Conservation (phyloP, 2,329 filamentous ascomycete genomes). For the Colletotrichum noveboracense region DNA sequence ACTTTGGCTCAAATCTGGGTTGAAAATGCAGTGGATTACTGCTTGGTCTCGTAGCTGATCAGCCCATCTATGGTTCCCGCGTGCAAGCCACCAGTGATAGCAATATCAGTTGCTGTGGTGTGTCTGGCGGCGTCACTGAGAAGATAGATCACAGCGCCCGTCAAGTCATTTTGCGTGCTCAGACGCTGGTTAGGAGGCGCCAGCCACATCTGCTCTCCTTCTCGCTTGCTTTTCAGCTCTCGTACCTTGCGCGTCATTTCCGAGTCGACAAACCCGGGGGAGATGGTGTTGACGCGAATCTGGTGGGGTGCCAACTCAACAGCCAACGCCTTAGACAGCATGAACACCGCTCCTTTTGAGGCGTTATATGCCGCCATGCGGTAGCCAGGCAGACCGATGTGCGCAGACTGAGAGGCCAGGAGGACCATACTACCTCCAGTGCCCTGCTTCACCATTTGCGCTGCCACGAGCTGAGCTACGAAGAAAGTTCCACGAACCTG, state of each 20-base stretch:
- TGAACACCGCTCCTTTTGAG: conserved; percentile 45
- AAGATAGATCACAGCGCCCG: conserved; percentile 45
- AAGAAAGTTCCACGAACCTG: conserved; percentile 48
- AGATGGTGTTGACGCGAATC: conserved; percentile 43
- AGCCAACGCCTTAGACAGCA: conserved; percentile 42
- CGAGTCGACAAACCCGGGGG: conserved; percentile 41
- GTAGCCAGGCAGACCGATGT: conserved; percentile 40
- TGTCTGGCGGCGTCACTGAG: conserved; percentile 47
- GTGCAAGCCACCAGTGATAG: conserved; percentile 48
- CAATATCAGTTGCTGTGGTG: conserved; percentile 48
- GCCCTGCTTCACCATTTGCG: conserved; percentile 43
- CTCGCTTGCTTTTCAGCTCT: conserved; percentile 34
- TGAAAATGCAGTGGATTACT: background rate
- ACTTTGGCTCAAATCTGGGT: background rate
- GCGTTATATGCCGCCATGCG: conserved; percentile 47
- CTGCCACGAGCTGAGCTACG: conserved; percentile 40
- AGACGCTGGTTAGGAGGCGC: conserved; percentile 42
- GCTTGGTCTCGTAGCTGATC: conserved; percentile 33
- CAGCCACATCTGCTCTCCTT: conserved; percentile 41
- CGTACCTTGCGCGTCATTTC: conserved; percentile 38
- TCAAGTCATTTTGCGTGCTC: conserved; percentile 46
- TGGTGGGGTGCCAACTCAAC: conserved; percentile 41
- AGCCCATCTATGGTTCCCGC: conserved; percentile 40
- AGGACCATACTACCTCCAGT: conserved; percentile 44
- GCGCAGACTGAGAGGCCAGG: conserved; percentile 41